phyloP scores from a whole-genome alignment of 768 basidiomycete species.

The Tricholoma bakamatsutake region DNA sequence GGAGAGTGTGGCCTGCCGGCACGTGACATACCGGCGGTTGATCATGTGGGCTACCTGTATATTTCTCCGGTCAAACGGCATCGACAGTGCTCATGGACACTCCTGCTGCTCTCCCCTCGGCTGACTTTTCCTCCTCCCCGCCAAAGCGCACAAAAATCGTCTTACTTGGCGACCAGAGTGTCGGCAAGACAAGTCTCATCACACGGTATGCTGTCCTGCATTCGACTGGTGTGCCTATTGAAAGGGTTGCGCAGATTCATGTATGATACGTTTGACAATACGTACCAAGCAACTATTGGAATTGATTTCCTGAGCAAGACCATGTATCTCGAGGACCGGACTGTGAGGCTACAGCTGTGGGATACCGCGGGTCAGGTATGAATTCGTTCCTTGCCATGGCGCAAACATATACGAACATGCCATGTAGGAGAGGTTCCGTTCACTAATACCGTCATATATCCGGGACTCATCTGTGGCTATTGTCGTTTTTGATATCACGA shows the following conservation, averaged over 20 bases:
- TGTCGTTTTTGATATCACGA: conserved; percentile 98
- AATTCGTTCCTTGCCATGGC: not conserved
- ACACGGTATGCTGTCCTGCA: conserved; percentile 60
- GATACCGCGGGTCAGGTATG: conserved; percentile 92
- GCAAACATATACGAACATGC: conserved; percentile 3
- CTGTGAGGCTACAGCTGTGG: conserved; percentile 96
- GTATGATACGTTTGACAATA: conserved; percentile 99
- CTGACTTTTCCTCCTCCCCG: conserved; percentile 83
- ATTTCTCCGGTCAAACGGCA: no score
- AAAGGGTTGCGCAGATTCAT: conserved; percentile 58
- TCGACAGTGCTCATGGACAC: conserved; percentile 34
- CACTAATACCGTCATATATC: conserved; percentile 97
- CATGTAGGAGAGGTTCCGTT: conserved; percentile 88
- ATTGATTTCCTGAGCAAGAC: conserved; percentile 99
- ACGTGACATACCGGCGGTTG: not conserved
- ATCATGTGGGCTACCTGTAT: not conserved
- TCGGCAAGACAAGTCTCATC: conserved; percentile 98
- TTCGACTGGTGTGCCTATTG: not conserved
- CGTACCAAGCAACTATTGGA: conserved; percentile 95
- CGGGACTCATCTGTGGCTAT: conserved; percentile 98
- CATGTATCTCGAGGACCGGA: conserved; percentile 98
- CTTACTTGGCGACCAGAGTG: conserved; percentile 93
- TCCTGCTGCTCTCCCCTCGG: conserved; percentile 61
- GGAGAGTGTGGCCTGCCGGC: not conserved
- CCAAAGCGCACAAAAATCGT: conserved; percentile 97